Conservation (phyloP, 768 basidiomycete species). For the Rhizopogon rudus region DNA sequence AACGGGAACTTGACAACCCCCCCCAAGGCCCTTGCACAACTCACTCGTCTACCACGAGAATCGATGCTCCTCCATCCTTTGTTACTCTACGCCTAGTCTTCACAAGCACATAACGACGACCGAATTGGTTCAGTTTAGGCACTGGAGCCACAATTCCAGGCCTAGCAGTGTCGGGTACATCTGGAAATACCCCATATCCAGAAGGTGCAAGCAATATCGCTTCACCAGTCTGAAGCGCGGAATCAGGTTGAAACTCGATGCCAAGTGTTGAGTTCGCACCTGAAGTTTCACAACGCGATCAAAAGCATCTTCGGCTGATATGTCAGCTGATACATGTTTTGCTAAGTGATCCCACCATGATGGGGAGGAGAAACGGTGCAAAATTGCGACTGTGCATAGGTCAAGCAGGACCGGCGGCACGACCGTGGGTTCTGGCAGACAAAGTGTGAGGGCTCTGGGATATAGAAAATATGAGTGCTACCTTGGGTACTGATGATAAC, state of each 20-base stretch:
- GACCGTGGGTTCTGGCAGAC: slow-evolving; percentile 58
- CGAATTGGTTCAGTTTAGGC: slow-evolving; percentile 40
- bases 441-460: not conserved
- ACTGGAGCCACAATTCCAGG: slow-evolving; percentile 7
- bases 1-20: not conserved
- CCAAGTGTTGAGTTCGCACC: slow-evolving; percentile 30
- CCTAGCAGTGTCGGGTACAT: slow-evolving; percentile 10
- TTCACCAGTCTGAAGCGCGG: slow-evolving; percentile 53
- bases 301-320: slow-evolving; percentile 55
- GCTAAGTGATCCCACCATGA: slow-evolving; percentile 70
- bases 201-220: slow-evolving; percentile 67
- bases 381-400: slow-evolving; percentile 57
- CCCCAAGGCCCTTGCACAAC: not conserved
- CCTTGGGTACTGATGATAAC: slow-evolving; percentile 76
- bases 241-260: not conserved
- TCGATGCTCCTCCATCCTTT: slow-evolving; percentile 58
- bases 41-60: slow-evolving; percentile 33
- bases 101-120: slow-evolving; percentile 53
- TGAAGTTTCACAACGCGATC: slow-evolving; percentile 61
- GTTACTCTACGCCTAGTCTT: slow-evolving; percentile 62
- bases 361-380: slow-evolving; percentile 73
- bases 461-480: slow-evolving; percentile 12
- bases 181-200: slow-evolving; percentile 42
- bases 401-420: slow-evolving; percentile 65
- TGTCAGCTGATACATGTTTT: slow-evolving; percentile 62